A percentile compares a stretch with the other conserved stretches of the same genome.
Conservation (phyloP, 1,284 basidiomycete species). For the Salmacisia buchloeana region DNA sequence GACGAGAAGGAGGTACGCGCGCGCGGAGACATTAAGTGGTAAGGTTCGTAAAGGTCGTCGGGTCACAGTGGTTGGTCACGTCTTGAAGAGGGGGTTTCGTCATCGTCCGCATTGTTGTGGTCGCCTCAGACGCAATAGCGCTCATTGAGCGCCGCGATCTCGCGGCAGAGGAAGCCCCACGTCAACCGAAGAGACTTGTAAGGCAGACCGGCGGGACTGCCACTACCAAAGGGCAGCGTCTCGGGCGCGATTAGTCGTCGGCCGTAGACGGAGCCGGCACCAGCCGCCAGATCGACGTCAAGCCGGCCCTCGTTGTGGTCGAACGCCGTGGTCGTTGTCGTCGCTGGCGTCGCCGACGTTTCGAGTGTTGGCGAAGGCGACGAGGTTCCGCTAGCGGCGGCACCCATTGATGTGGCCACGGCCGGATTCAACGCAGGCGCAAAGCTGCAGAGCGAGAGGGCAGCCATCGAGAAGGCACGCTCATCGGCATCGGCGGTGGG, state of each 20-base stretch:
- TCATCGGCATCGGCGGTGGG: neutral
- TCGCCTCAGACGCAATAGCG: conserved; percentile 32
- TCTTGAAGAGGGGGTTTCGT: too few relatives aligned
- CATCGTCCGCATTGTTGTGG: too few relatives aligned
- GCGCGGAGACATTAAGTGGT: too few relatives aligned
- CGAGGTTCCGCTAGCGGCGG: neutral
- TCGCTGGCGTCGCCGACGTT: neutral
- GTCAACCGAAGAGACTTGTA: conserved; percentile 26
- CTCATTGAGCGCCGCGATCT: conserved; percentile 40
- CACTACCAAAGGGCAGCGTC: conserved; percentile 27
- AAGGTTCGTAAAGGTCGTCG: too few relatives aligned
- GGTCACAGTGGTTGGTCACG: too few relatives aligned
- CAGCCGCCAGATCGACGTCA: conserved; percentile 35
- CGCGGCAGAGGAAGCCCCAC: conserved; percentile 36
- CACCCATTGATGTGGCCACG: neutral
- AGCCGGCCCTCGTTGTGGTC: neutral
- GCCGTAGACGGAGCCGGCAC: conserved; percentile 31
- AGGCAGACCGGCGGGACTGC: conserved; percentile 27
- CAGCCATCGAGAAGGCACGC: neutral
- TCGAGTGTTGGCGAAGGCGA: too few relatives aligned
- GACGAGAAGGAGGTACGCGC: too few relatives aligned
- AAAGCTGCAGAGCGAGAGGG: conserved; percentile 1
- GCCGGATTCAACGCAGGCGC: too few relatives aligned
- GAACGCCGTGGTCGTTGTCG: neutral
- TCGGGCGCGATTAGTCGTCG: conserved; percentile 22